Conservation (phyloP, 371 early-diverging fungal species). For the Saksenaea vasiformis region DNA sequence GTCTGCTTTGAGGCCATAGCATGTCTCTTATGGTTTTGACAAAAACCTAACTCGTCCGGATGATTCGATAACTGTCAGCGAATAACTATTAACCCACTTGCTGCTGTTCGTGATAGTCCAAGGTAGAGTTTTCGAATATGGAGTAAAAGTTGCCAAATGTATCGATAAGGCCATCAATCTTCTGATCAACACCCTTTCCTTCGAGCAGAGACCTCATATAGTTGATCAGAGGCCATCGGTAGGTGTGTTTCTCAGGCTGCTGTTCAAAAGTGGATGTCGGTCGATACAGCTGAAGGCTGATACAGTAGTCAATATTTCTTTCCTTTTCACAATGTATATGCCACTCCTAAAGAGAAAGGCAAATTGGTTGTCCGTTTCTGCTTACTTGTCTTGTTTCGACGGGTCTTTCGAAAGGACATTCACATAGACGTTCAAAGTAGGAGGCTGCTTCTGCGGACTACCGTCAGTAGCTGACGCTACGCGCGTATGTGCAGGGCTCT, state of each 20-base stretch:
- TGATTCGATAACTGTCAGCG: not conserved
- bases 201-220: constrained; percentile 26
- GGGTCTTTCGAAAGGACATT: constrained; percentile 34
- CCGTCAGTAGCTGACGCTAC: constrained; percentile 8
- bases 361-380: not conserved
- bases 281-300: not conserved
- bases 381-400: constrained; percentile 20
- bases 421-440: constrained; percentile 48
- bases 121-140: not conserved
- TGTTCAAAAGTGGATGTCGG: not conserved
- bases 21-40: constrained; percentile 34
- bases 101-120: constrained; percentile 5
- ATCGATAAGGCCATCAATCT: constrained; percentile 24
- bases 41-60: constrained; percentile 20
- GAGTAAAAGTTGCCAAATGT: constrained; percentile 16
- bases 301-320: not conserved
- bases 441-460: constrained; percentile 41
- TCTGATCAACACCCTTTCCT: constrained; percentile 31
- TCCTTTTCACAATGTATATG: not conserved
- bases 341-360: not conserved
- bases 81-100: constrained; percentile 9
- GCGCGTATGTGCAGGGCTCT: constrained; percentile 25
- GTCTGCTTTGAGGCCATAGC: constrained; percentile 47
- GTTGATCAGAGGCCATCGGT: constrained; percentile 26
- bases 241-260: not conserved